Evolutionary conservation across 2,329 filamentous ascomycete species (phyloP), one percentile per base, ranked within the genome.

Genomic region (Colletotrichum tanaceti): DNA sequence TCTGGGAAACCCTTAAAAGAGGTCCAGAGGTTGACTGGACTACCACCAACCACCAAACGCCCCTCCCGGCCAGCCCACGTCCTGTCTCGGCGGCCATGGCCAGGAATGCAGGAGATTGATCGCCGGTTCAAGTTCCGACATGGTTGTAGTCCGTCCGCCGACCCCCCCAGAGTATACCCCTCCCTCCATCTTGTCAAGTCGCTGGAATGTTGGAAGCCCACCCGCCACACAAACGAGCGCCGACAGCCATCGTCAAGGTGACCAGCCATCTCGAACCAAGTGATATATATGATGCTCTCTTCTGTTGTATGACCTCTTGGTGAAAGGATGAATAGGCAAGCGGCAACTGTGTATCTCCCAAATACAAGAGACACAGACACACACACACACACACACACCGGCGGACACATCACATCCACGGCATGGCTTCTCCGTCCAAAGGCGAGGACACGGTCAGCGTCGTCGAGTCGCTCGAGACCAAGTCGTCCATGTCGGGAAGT

Each of bases 401-500:
- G 32, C 32, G 10, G 32, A 35, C 32, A 16, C 22, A 24, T 28
- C 10, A 24, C 43, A 59, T 35, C 47, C 14, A 32, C 20, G 47
- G n/a, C 28, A 68, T 68, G 65, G 65, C 65, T 28, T 43, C 65
- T 61, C 49, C 65, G 13, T 18, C 39, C 54, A 68, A 68, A 60
- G 55, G 24, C 10, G 65, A 68, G 32, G 65, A 68, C 62, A 58
- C 62, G 41, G 62, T 68, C 24, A 68, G 65, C 50, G 65, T 68
- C 35, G 54, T 71, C 46, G 70, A 71, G 47, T 71, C 70, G 52
- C 41, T 71, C 49, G 70, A 70, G 18, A 70, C 68, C 16, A 68
- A 70, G 44, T 70, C 70, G 0, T 71, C 70, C 6, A 70, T 71
- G 63, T 70, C 68, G 18, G 70, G 70, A 4, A 68, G 68, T 41